phyloP scores from a whole-genome alignment of 2,329 filamentous ascomycete species.

The Pseudopithomyces chartarum region DNA sequence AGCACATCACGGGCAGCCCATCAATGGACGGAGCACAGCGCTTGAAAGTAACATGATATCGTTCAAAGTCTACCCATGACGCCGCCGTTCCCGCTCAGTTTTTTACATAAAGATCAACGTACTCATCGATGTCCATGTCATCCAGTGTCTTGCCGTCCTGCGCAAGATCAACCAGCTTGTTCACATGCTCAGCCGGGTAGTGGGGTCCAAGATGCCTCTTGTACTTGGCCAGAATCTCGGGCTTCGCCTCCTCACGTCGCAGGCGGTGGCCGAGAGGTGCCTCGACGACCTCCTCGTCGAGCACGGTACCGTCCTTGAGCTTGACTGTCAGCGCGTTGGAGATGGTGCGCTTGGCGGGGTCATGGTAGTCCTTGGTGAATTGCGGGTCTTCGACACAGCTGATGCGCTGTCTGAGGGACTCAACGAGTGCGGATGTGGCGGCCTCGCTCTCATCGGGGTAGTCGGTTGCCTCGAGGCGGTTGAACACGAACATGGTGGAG shows the following conservation, averaged over 20 bases:
- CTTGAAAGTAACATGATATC: not conserved
- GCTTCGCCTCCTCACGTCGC: constrained; percentile 94
- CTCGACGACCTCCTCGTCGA: constrained; percentile 91
- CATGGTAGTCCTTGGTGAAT: constrained; percentile 95
- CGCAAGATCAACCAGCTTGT: constrained; percentile 81
- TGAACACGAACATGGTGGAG: constrained; percentile 92
- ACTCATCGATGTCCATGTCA: constrained; percentile 84
- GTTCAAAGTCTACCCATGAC: constrained; percentile 30
- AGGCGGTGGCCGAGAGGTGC: constrained; percentile 92
- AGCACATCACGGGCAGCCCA: no score
- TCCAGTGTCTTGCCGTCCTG: constrained; percentile 77
- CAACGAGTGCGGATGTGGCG: constrained; percentile 85
- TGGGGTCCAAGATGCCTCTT: constrained; percentile 88
- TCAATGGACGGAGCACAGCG: no score
- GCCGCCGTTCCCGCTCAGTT: constrained; percentile 35
- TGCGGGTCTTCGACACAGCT: constrained; percentile 94
- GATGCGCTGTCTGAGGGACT: constrained; percentile 91
- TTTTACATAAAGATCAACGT: constrained; percentile 83
- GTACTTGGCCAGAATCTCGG: constrained; percentile 94
- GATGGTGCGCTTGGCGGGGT: constrained; percentile 91
- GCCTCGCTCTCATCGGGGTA: constrained; percentile 93
- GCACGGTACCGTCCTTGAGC: constrained; percentile 88
- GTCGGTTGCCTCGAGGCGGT: constrained; percentile 89
- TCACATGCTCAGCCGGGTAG: constrained; percentile 75
- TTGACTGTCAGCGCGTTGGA: constrained; percentile 95